These are phyloP conservation scores for Mycena polygramma DNA, from an alignment of 768 basidiomycete genomes.

Conservation along the genomic window DNA sequence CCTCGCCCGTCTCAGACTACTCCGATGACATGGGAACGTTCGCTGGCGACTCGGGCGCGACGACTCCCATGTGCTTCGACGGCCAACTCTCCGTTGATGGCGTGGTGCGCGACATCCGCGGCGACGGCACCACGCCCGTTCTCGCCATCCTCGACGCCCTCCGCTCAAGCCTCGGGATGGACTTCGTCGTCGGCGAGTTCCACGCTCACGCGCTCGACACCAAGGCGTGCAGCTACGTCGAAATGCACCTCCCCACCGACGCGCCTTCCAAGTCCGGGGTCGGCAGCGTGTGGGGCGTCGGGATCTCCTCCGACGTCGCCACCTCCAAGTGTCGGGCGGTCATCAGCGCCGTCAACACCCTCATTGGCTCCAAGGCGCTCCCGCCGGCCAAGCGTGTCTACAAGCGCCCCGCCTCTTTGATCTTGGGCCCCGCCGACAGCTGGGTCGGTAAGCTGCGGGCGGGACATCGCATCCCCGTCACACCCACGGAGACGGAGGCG, in stretches of 20 bases:
- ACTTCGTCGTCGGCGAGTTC: conserved; percentile 79
- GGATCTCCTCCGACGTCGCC: conserved; percentile 79
- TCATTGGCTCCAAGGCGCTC: conserved; percentile 65
- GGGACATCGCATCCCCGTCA: conserved; percentile 4
- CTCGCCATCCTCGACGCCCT: conserved; percentile 83
- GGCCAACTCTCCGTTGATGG: conserved; percentile 80
- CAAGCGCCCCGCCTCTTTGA: conserved; percentile 3
- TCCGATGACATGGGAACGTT: conserved; percentile 61
- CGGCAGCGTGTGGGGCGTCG: conserved; percentile 75
- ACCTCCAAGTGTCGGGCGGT: conserved; percentile 81
- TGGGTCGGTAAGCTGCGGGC: conserved; percentile 8
- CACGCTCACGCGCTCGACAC: conserved; percentile 76
- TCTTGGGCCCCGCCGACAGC: not conserved
- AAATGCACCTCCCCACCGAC: conserved; percentile 68
- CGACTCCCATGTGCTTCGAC: conserved; percentile 61
- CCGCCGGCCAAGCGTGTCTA: conserved; percentile 50
- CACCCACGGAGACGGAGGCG: not conserved
- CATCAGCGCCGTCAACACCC: conserved; percentile 76
- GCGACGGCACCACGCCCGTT: conserved; percentile 87
- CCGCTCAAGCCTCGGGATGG: conserved; percentile 69
- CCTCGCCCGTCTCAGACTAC: conserved; percentile 50
- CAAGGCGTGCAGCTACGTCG: conserved; percentile 83
- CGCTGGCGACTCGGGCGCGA: conserved; percentile 15
- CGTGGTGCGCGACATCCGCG: conserved; percentile 70
- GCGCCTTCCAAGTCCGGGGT: conserved; percentile 67